Percentiles rank a stretch among this genome's conserved stretches.
Evolutionary conservation across 2,329 filamentous ascomycete species (phyloP).

Genomic region (Fusarium udum): DNA sequence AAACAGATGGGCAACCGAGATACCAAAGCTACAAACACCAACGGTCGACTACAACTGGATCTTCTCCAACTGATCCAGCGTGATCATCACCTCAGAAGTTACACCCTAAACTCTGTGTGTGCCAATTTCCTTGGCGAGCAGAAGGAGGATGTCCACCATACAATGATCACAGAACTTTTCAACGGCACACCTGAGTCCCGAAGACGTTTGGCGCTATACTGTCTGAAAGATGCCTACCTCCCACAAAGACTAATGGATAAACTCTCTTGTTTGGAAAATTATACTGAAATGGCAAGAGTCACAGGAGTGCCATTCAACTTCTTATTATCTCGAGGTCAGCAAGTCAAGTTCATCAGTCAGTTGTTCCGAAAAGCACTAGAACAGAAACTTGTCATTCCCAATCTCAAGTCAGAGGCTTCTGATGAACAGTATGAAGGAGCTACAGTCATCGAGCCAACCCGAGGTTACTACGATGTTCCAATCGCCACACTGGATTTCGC

Average conservation of each 20-base stretch:
- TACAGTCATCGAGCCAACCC: constrained; percentile 94
- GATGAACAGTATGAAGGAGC: constrained; percentile 97
- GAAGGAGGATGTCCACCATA: constrained; percentile 98
- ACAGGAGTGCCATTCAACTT: constrained; percentile 98
- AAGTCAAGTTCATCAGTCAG: constrained; percentile 97
- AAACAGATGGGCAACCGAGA: constrained; percentile 99
- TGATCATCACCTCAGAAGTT: constrained; percentile 94
- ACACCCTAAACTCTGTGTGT: constrained; percentile 95
- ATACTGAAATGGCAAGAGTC: constrained; percentile 99
- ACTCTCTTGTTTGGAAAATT: constrained; percentile 97
- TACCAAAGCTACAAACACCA: constrained; percentile 93
- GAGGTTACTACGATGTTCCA: constrained; percentile 93
- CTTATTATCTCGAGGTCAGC: constrained; percentile 89
- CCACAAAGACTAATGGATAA: constrained; percentile 97
- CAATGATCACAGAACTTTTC: constrained; percentile 98
- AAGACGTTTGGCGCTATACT: constrained; percentile 91
- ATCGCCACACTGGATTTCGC: constrained; percentile 98
- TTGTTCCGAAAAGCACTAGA: constrained; percentile 94
- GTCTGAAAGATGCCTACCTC: constrained; percentile 95
- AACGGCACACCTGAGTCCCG: constrained; percentile 95
- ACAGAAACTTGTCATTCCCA: constrained; percentile 93
- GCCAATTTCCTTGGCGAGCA: constrained; percentile 96
- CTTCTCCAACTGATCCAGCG: constrained; percentile 93
- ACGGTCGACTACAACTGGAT: constrained; percentile 91
- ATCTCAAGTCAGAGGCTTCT: constrained; percentile 73